Evolutionary conservation across 23 red algal genomes (phyloP).

Genomic region (Cyanidiococcus yangmingshanensis): DNA sequence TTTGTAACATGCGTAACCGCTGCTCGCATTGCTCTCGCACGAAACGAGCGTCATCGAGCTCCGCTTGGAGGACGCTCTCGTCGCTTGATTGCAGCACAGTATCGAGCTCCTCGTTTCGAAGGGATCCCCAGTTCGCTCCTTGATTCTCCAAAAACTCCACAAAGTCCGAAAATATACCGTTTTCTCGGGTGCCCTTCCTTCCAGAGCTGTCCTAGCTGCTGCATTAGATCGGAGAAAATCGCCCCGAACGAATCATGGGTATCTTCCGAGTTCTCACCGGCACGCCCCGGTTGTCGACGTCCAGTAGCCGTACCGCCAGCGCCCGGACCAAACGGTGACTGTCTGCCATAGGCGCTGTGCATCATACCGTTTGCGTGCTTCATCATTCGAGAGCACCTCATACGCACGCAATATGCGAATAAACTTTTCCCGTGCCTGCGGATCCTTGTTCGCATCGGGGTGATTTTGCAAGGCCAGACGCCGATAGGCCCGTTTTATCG

Average conservation of each 20-base stretch:
- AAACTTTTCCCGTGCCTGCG: conserved; percentile 70
- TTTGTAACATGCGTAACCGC: conserved; percentile 18
- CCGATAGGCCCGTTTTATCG: conserved; percentile 88
- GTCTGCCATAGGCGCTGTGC: neutral
- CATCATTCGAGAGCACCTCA: conserved; percentile 54
- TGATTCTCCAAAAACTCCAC: conserved; percentile 78
- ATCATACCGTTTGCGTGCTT: conserved; percentile 41
- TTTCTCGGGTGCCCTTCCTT: neutral
- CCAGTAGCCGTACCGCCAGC: conserved; percentile 23
- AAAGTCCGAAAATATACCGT: conserved; percentile 69
- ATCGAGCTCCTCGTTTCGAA: conserved; percentile 44
- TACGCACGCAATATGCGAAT: conserved; percentile 76
- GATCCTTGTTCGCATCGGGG: conserved; percentile 80
- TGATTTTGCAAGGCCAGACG: conserved; percentile 65
- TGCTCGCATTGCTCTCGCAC: conserved; percentile 39
- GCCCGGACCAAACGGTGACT: neutral
- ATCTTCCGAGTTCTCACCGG: conserved; percentile 56
- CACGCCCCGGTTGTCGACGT: conserved; percentile 31
- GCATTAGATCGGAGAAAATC: conserved; percentile 74
- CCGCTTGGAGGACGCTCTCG: conserved; percentile 49
- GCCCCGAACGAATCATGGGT: conserved; percentile 53
- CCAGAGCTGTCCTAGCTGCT: conserved; percentile 29
- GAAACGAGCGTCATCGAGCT: conserved; percentile 66
- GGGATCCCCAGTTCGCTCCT: conserved; percentile 11
- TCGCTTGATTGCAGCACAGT: conserved; percentile 38